phyloP scores from a whole-genome alignment of 768 basidiomycete genomes.

The Dacryopinax spathularia region DNA sequence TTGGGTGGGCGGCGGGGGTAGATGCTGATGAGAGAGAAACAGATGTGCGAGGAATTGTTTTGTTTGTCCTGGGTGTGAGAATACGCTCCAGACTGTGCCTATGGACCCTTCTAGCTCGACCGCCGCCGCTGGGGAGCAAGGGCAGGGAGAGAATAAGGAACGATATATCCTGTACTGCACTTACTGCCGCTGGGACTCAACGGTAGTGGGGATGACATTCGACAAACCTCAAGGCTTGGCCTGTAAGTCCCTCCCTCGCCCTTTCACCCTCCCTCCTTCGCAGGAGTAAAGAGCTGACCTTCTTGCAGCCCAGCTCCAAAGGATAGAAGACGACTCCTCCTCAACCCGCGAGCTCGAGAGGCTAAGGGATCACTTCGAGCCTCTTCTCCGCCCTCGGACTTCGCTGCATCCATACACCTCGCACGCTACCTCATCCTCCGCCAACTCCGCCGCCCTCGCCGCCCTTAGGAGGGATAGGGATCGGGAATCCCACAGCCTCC shows the following conservation, averaged over 20 bases:
- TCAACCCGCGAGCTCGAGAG: slow-evolving; percentile 84
- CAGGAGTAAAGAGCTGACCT: background rate
- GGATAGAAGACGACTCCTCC: slow-evolving; percentile 70
- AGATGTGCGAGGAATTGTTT: slow-evolving; percentile 99
- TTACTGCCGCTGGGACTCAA: slow-evolving; percentile 89
- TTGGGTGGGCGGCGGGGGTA: background rate
- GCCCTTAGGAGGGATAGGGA: background rate
- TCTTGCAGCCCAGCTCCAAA: slow-evolving; percentile 73
- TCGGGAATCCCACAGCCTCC: background rate
- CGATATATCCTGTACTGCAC: slow-evolving; percentile 77
- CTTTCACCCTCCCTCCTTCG: background rate
- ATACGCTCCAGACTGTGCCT: slow-evolving; percentile 80
- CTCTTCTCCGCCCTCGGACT: slow-evolving; percentile 50
- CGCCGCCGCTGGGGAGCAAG: too few relatives aligned
- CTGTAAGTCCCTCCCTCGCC: slow-evolving; percentile 34
- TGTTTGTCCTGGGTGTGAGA: slow-evolving; percentile 83
- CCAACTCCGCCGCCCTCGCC: background rate
- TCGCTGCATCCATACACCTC: slow-evolving; percentile 6
- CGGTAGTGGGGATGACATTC: slow-evolving; percentile 79
- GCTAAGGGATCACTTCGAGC: slow-evolving; percentile 93
- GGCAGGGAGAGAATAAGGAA: background rate
- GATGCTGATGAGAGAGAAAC: slow-evolving; percentile 5
- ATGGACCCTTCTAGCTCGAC: slow-evolving; percentile 39
- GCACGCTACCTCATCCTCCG: background rate
- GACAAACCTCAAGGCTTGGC: slow-evolving; percentile 95